A percentile compares a stretch with the other conserved stretches of the same genome.
Evolutionary conservation across 2,329 filamentous ascomycete genomes (phyloP).

Genomic region (Hymenoscyphus fraxineus): DNA sequence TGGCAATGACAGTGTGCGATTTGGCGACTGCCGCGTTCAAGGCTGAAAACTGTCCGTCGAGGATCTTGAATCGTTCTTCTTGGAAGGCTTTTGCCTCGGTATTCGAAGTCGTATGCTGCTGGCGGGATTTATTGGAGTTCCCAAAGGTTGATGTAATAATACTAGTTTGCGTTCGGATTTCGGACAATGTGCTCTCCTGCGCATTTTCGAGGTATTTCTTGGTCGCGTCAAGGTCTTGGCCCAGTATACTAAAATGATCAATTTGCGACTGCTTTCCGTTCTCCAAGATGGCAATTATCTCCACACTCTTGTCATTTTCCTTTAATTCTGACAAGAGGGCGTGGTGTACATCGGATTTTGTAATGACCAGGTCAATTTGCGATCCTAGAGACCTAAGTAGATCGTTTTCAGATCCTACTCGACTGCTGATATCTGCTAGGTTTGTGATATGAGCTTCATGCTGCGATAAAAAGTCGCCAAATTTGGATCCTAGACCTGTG

Average conservation of each 20-base stretch:
- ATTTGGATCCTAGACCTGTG: background rate
- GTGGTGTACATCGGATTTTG: background rate
- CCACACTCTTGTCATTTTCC: constrained; percentile 1
- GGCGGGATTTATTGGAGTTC: background rate
- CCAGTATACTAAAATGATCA: background rate
- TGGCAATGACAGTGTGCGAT: constrained; percentile 3
- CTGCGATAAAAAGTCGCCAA: background rate
- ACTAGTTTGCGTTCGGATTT: background rate
- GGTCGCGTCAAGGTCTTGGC: background rate
- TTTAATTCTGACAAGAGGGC: background rate
- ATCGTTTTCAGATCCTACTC: background rate
- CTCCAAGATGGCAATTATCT: background rate
- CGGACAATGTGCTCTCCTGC: background rate
- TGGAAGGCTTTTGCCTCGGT: constrained; percentile 2
- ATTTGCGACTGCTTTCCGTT: background rate
- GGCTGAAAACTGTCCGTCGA: background rate
- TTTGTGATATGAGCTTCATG: background rate
- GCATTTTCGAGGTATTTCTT: background rate
- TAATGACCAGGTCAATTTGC: background rate
- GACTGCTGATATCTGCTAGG: background rate
- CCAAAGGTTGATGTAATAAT: background rate
- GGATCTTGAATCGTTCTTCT: background rate
- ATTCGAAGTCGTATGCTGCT: background rate
- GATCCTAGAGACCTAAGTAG: background rate
- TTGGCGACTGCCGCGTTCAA: background rate